Percentiles rank a stretch among this genome's conserved stretches.
phyloP scores from a whole-genome alignment of 768 basidiomycete species.

The Boletus subparvulus region DNA sequence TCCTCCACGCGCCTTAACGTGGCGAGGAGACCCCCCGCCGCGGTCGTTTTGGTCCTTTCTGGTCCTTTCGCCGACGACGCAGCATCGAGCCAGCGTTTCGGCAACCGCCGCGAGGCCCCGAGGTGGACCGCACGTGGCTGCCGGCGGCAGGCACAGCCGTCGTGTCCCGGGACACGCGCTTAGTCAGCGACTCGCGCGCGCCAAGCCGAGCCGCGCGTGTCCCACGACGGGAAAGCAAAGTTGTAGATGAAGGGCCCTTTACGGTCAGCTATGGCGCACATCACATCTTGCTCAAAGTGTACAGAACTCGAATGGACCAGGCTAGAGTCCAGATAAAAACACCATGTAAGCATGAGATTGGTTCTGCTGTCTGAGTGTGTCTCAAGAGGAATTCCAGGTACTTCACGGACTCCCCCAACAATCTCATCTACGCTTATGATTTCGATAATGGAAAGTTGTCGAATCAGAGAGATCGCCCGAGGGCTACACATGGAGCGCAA shows the following conservation, averaged over 20 bases:
- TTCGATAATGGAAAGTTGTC: constrained; percentile 30
- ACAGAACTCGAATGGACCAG: constrained; percentile 23
- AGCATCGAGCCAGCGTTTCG: too few relatives aligned
- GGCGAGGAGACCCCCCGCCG: too few relatives aligned
- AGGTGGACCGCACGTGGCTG: too few relatives aligned
- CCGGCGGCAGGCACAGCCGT: too few relatives aligned
- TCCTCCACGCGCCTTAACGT: too few relatives aligned
- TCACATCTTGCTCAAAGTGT: background rate
- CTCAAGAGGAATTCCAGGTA: constrained; percentile 43
- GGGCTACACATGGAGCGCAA: constrained; percentile 64
- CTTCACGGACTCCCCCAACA: constrained; percentile 67
- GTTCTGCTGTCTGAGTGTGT: constrained; percentile 6
- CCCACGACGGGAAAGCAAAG: constrained; percentile 22
- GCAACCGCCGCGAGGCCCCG: too few relatives aligned
- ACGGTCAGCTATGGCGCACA: constrained; percentile 44
- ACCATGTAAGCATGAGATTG: constrained; percentile 16
- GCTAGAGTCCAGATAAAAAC: constrained; percentile 22
- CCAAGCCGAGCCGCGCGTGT: too few relatives aligned
- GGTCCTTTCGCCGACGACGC: too few relatives aligned
- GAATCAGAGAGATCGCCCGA: constrained; percentile 52
- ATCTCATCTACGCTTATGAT: constrained; percentile 60
- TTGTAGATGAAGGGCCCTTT: constrained; percentile 64
- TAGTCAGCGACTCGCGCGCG: too few relatives aligned
- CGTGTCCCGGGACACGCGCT: too few relatives aligned
- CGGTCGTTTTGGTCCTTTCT: too few relatives aligned